These are phyloP conservation scores for Polytrichum commune DNA, from an alignment of 225 moss, liverwort and hornwort genomes.

Conservation along the genomic window DNA sequence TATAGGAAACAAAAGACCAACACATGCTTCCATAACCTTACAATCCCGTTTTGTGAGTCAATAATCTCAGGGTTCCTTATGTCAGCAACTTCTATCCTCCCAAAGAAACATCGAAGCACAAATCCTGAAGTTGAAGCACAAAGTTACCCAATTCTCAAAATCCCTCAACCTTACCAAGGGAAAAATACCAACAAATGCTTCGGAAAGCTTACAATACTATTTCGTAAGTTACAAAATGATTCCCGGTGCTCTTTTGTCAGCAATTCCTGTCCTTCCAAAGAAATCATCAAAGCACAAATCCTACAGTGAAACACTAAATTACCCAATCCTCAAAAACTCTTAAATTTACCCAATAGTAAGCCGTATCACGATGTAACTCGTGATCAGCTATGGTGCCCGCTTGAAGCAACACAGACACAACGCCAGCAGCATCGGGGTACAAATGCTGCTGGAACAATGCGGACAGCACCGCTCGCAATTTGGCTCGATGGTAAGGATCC, in stretches of 20 bases:
- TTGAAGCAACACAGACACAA: constrained; percentile 56
- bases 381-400: constrained; percentile 36
- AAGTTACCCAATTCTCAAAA: constrained; percentile 1
- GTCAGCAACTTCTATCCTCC: no score
- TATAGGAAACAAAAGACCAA: not conserved
- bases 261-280: no score
- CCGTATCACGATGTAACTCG: constrained; percentile 42
- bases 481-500: constrained; percentile 47
- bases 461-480: constrained; percentile 51
- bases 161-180: no score
- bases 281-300: not conserved
- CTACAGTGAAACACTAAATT: not conserved
- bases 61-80: no score
- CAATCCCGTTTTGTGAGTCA: no score
- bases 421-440: constrained; percentile 47
- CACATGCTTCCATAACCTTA: not conserved
- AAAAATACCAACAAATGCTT: no score
- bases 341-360: constrained; percentile 51
- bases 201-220: no score
- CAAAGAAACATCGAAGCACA: not conserved
- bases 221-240: no score
- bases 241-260: no score
- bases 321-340: not conserved
- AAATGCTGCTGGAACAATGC: constrained; percentile 57
- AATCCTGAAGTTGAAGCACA: constrained; percentile 18